Evolutionary conservation across 257 asterid species (phyloP).

Genomic region (Nicotiana sylvestris): DNA sequence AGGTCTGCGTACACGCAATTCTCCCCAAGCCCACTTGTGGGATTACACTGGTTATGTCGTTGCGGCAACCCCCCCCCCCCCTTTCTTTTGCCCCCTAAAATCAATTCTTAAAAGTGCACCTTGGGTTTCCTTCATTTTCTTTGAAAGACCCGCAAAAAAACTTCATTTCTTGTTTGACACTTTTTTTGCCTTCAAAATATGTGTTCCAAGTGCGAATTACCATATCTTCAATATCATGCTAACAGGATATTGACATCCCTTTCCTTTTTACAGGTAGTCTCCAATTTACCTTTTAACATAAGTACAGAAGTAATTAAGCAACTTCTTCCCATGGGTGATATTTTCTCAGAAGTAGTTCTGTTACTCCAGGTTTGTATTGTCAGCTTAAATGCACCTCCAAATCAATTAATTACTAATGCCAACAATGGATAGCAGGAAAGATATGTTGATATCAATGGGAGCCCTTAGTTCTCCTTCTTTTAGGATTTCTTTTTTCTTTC

Average conservation of each 20-base stretch:
- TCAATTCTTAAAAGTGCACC: neutral
- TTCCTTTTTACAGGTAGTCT: slow-evolving; percentile 61
- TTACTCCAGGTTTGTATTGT: slow-evolving; percentile 65
- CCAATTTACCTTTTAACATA: slow-evolving; percentile 93
- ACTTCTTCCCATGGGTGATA: slow-evolving; percentile 99
- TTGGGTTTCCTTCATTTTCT: neutral
- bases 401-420: neutral
- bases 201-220: neutral
- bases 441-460: neutral
- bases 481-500: too few relatives aligned
- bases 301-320: slow-evolving; percentile 82
- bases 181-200: neutral
- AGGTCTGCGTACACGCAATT: too few relatives aligned
- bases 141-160: neutral
- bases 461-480: neutral
- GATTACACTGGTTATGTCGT: too few relatives aligned
- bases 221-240: neutral
- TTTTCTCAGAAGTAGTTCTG: slow-evolving; percentile 80
- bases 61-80: too few relatives aligned
- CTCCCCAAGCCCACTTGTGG: too few relatives aligned
- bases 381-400: neutral
- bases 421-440: neutral
- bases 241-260: neutral
- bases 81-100: too few relatives aligned
- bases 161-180: neutral